These are phyloP conservation scores for Thalassia testudinum DNA, from an alignment of 116 monocot species.

Conservation along the genomic window DNA sequence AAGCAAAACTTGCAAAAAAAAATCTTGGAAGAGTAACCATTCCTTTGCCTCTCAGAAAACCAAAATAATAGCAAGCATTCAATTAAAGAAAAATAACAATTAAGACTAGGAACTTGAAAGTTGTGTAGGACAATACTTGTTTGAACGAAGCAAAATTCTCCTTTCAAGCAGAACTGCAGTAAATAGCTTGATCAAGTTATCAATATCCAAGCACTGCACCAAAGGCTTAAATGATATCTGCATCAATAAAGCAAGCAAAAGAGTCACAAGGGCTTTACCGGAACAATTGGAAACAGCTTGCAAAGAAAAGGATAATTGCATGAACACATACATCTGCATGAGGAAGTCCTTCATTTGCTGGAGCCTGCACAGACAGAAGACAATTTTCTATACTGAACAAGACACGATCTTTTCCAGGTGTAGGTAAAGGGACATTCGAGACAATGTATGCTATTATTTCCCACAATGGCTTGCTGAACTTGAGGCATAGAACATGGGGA, in stretches of 20 bases:
- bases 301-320: background rate
- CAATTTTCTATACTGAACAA: constrained; percentile 76
- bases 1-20: no score
- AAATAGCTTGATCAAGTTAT: constrained; percentile 88
- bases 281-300: background rate
- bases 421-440: constrained; percentile 84
- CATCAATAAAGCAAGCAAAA: constrained; percentile 7
- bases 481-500: constrained; percentile 1
- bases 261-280: background rate
- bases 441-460: constrained; percentile 78
- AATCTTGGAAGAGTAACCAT: no score
- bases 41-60: no score
- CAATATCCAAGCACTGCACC: constrained; percentile 94
- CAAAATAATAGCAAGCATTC: background rate
- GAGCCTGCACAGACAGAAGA: constrained; percentile 80
- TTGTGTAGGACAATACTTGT: constrained; percentile 47
- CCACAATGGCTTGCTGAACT: constrained; percentile 91
- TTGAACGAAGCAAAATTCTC: constrained; percentile 94
- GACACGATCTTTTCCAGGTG: constrained; percentile 80
- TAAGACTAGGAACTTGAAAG: no score
- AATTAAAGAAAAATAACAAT: background rate
- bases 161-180: constrained; percentile 96
- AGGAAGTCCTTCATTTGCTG: constrained; percentile 82
- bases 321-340: constrained; percentile 78
- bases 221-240: constrained; percentile 99